Evolutionary conservation across 148 eudicot genomes (phyloP), one percentile per base, ranked within the genome.

Genomic region (Agrostemma githago): DNA sequence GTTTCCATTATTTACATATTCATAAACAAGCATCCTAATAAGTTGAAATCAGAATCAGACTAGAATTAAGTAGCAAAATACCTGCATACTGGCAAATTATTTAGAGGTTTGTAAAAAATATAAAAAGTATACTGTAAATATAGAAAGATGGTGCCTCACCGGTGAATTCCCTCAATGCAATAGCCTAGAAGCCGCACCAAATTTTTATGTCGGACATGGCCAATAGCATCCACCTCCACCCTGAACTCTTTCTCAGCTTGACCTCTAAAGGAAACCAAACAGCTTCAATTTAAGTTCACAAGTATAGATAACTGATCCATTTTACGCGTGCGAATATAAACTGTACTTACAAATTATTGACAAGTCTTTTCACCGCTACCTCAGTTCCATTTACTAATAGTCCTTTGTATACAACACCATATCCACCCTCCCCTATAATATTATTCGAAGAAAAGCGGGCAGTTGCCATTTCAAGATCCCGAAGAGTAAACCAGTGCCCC

Each of bases 401-500:
- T 12, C 98, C 98, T 74, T 57, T 79, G 65, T 87, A 93, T 67
- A 93, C 98, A 58, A 93, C 91, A 68, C 96, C 98, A 84, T 93
- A 93, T 71, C 98, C 98, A 67, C 98, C 98, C 80, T 90, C 96
- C 0, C 98, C 98, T 76, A 93, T 76, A 48, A 93, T 79, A 81
- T 87, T 81, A 71, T 78, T 88, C 15, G 84, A 56, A 9, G 98
- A 86, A 68, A 93, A 92, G n/a, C 87, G 86, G 57, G 77, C 74
- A 9, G 97, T 92, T 0, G 96, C 91, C 68, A 82, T 81, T 74
- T 88, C 88, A 72, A 92, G 93, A 82, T 92, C 97, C 80, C 96
- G 87, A 41, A 92, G 88, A 21, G 97, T 92, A 85, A 92, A 92
- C 97, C 96, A 90, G 60, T 90, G 96, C 57, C 97, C 97, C 97